Evolutionary conservation across 495 filamentous ascomycete genomes (phyloP), one percentile per base, ranked within the genome.

Genomic region (Penicillium parvum): DNA sequence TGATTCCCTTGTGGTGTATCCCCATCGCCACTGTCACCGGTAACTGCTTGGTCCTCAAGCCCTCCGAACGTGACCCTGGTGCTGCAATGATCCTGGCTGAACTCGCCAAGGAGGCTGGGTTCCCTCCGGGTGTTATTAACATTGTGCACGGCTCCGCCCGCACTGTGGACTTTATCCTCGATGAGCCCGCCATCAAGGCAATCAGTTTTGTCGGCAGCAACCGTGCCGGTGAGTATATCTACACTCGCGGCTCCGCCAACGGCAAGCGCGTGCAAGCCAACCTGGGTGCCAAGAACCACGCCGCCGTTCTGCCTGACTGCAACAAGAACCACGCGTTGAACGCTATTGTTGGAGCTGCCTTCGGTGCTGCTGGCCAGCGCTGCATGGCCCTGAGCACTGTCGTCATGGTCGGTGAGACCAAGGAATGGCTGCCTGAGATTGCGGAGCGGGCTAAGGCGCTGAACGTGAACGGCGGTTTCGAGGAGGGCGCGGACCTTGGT

Each of bases 1-100:
- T 99, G 92, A 99, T 99, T 66, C 92, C 92, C 14, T 74, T 99
- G 7, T 99, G 92, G 92, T 94, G 78, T 40, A 94, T 97, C 41
- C 94, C 92, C 14, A 82, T 97, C 58, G 94, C 92, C 28, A 96
- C 90, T 9, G 79, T 94, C 2, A 94, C 88, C 8, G 94, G 92
- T 36, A 99, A 99, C 72, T 92, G 86, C 19, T 69, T 97, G 46
- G 81, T 99, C 53, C 67, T 99, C 43, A 99, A 99, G 78, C 92
- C 92, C 3, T 99, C 92, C 0, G 92, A 99, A 73, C 86, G 92
- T 47, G 92, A 97, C 49, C 92, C 92, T n/a, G 92, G 92, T 37
- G 94, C 94, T 14, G 85, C 87, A 21, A 96, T 99, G 90, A 97
- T 99, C 64, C 77, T 99, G 39, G 94, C 87, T 22, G 92, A 97